These are phyloP conservation scores for Austroboletus festivus DNA, from an alignment of 768 basidiomycete genomes.

Conservation along the genomic window DNA sequence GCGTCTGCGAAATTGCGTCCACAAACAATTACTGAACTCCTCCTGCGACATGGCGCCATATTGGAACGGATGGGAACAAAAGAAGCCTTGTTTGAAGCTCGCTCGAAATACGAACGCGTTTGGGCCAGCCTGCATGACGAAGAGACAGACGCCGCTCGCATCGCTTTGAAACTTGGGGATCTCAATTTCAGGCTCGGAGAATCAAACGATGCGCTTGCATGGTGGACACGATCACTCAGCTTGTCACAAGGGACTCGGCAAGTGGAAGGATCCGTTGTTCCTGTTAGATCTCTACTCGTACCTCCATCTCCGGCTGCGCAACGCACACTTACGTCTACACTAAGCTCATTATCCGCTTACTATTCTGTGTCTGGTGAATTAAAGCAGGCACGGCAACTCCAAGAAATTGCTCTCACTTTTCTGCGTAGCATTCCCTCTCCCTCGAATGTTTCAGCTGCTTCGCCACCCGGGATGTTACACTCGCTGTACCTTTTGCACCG, in stretches of 20 bases:
- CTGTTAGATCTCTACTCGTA: conserved; percentile 34
- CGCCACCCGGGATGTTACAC: conserved; percentile 62
- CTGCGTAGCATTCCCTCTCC: conserved; percentile 54
- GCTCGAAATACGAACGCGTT: conserved; percentile 53
- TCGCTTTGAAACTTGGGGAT: conserved; percentile 68
- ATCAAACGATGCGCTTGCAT: conserved; percentile 50
- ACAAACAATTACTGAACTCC: conserved; percentile 52
- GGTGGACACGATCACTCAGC: conserved; percentile 64
- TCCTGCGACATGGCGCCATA: conserved; percentile 50
- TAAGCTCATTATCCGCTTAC: conserved; percentile 71
- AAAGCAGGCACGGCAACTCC: conserved; percentile 49
- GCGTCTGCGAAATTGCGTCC: conserved; percentile 43
- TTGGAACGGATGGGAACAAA: conserved; percentile 59
- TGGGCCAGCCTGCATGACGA: conserved; percentile 46
- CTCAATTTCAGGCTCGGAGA: conserved; percentile 55
- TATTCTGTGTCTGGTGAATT: conserved; percentile 61
- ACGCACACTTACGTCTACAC: conserved; percentile 54
- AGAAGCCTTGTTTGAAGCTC: conserved; percentile 51
- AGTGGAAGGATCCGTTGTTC: conserved; percentile 15
- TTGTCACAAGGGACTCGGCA: conserved; percentile 38
- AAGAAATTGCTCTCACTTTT: conserved; percentile 54
- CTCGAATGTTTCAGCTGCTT: conserved; percentile 38
- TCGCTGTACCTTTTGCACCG: conserved; percentile 66
- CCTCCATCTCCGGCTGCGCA: conserved; percentile 64
- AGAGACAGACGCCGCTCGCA: conserved; percentile 46